Evolutionary conservation across 257 asterid genomes (phyloP), one percentile per base, ranked within the genome.

Genomic region (Gentiana macrophylla): DNA sequence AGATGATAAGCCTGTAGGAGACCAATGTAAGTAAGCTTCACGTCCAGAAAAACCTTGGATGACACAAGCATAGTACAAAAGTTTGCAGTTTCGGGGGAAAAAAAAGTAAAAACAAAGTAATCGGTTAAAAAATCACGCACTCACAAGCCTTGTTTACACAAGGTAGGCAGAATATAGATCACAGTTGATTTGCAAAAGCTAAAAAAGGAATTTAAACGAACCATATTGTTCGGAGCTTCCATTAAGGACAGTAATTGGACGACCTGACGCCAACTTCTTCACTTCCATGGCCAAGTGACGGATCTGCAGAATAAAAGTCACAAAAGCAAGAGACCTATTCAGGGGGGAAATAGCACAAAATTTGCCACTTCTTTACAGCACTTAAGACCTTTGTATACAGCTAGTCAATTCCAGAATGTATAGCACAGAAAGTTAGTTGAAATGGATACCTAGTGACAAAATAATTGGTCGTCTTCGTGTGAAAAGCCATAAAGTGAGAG

Each of bases 271-370:
- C 77, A 84, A 49, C 37, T 68, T 81, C 44, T 84, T 80, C 65
- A 89, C 75, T 74, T 89, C 95, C 84, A 75, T 74, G 32, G 93
- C 80, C 63, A 89, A 76, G 52, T 83, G 80, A 38, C 81, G 88
- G 63, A 89, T 79, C 95, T 89, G 72, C 24, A 15, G 24, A 46
- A 47, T 37, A 62, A 69, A 62, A 54, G 38, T 53, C 56, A 44
- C 12, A 50, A 60, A 65, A 47, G 44, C 65, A 56, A 53, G 49
- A 50, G 62, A n/a, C 54, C 10, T 34, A 36, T n/a, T 13, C 5
- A 51, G 56, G 44, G 48, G 34, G 56, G 57, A 46, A 8, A 44
- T 41, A 52, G 12, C 45, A 55, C 35, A 15, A 35, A 3, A 36
- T 34, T 33, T 32, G 56, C 60, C 57, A 45, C 33, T 63, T 60